Evolutionary conservation across 805 yeast genomes (phyloP), one percentile per base, ranked within the genome.

Genomic region (Brettanomyces sp.): DNA sequence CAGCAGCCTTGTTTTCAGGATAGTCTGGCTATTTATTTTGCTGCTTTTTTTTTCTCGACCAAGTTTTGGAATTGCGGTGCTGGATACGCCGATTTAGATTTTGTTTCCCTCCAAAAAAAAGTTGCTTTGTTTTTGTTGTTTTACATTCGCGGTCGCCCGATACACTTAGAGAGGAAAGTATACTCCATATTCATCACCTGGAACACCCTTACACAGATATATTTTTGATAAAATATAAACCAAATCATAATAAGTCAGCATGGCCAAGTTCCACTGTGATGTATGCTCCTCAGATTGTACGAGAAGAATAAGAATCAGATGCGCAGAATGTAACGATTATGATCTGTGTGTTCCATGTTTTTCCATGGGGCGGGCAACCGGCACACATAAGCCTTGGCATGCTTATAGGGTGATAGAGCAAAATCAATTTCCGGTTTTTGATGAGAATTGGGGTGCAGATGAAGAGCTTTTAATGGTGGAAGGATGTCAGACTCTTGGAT

Each of bases 271-370:
- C 62, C 95, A 88, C 60, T 93, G 99, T 67, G 99, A 93, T 65
- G 88, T 88, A 11, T 93, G 99, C 61, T 82, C 96, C n/a, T 75
- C 95, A 1, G 99, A 93, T 63, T 86, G 97, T 61, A 90, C 98
- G 1, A 82, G 90, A 57, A 69, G 97, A 53, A 93, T 93, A 41
- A 74, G 98, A 50, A 82, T 93, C 42, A 74, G 85, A 44, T 93
- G 99, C 70, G 98, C 97, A 0, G 82, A 80, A 33, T 95, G 99
- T 65, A 71, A 79, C 3, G 98, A 91, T 63, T 93, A 91, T 58
- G 99, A 93, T 62, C 69, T 93, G n/a, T 93, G 99, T 70, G 98
- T 95, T 4, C 96, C 95, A 3, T 93, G 99, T 63, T 93, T 93
- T 67, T 82, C 96, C 2, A 76, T 80, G 47, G 99, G 99, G 12